Percentiles rank a stretch among this genome's conserved stretches.
These are phyloP conservation scores for Yarrowia galli DNA, from an alignment of 1,139 yeast species.

Conservation along the genomic window DNA sequence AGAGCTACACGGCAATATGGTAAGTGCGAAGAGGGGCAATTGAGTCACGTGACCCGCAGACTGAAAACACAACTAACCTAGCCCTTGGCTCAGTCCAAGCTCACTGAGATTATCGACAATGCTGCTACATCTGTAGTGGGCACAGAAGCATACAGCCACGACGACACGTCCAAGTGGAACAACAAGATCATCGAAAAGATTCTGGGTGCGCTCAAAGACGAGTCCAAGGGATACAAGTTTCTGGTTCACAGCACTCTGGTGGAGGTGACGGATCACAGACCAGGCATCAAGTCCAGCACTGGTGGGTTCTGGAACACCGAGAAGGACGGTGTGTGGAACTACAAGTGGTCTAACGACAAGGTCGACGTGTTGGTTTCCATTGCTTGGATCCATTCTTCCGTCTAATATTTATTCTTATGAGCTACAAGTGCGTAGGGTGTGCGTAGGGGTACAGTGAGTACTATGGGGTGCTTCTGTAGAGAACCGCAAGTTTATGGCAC, in stretches of 20 bases:
- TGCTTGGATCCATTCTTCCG: constrained; percentile 49
- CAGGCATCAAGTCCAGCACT: constrained; percentile 46
- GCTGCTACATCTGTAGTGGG: constrained; percentile 36
- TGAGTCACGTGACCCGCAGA: background rate
- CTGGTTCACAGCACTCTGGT: constrained; percentile 47
- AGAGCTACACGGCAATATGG: constrained; percentile 27
- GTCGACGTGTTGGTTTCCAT: constrained; percentile 47
- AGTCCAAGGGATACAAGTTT: constrained; percentile 48
- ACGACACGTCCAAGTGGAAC: constrained; percentile 43
- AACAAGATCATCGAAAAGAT: constrained; percentile 42
- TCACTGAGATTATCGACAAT: constrained; percentile 40
- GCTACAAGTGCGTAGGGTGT: background rate
- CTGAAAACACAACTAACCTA: constrained; percentile 2
- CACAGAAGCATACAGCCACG: constrained; percentile 41
- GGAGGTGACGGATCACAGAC: constrained; percentile 45
- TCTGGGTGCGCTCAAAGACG: constrained; percentile 44
- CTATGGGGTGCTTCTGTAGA: no score
- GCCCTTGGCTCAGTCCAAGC: constrained; percentile 42
- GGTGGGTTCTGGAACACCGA: constrained; percentile 51
- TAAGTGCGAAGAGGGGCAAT: background rate
- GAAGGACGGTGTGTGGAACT: constrained; percentile 51
- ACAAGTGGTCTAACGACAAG: constrained; percentile 44
- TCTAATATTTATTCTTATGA: constrained; percentile 8
- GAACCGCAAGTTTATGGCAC: no score
- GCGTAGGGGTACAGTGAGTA: background rate